Base-by-base conservation (phyloP, 2,329 filamentous ascomycete genomes). In the Phialophora verrucosa region DNA sequence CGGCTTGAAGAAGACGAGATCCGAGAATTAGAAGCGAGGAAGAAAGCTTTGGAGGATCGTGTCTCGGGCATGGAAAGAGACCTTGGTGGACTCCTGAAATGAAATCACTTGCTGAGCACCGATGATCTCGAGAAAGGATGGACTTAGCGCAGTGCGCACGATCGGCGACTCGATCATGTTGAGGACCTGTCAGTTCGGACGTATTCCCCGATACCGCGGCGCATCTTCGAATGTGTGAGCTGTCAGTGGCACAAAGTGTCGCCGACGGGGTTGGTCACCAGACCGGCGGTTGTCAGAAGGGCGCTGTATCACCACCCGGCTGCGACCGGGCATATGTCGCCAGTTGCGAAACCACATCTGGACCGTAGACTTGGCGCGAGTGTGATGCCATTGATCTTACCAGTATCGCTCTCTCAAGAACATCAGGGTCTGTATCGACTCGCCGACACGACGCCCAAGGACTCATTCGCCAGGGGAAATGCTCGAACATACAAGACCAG, bases 11-110 rank as follows among this genome's bases (percentile, higher is more conserved):
- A 84, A 50, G 81, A 82, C 2, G 81, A 88, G 71, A 85, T 91
- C 64, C 79, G 80, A 65, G 85, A 87, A 67, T 77, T 91, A 42
- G 89, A 91, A 75, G 78, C 77, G 66, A 89, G 84, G 77, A 91
- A 90, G 78, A 83, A 80, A 59, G 80, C 78, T 6, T 76, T 91
- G 12, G 88, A 90, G 73, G 85, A 85, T 25, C 82, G 88, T 38
- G 87, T 91, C n/a, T 84, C 80, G 54, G 87, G 86, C 1, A 90
- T 91, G 85, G 88, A 89, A 67, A 84, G 83, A 72, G 88, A 90
- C 75, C 80, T 91, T n/a, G 87, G 87, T 23, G 87, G 87, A 0
- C 74, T 89, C 47, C 76, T 87, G 73, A 78, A 84, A 68, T 86
- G 53, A 66, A 12, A 23, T 17, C 38, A 7, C 14, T n/a, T 44